These are phyloP conservation scores for Citrullus colocynthis DNA, from an alignment of 306 rosid genomes.

Conservation along the genomic window DNA sequence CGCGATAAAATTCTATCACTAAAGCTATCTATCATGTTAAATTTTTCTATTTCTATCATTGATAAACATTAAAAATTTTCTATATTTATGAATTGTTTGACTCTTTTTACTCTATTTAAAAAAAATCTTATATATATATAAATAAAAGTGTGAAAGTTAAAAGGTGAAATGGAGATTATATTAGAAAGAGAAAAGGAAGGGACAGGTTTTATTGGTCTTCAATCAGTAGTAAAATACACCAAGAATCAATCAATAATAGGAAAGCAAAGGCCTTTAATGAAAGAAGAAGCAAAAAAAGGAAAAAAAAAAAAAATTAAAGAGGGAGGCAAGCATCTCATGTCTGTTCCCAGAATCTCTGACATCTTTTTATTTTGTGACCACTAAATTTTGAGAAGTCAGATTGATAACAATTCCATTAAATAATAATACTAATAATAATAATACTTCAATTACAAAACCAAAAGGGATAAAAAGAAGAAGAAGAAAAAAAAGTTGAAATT, in stretches of 20 bases:
- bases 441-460: background rate
- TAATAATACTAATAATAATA: background rate
- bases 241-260: background rate
- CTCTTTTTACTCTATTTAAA: too few species aligned
- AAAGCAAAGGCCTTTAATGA: background rate
- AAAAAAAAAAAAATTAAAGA: background rate
- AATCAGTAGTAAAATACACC: background rate
- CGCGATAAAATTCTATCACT: too few species aligned
- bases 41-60: too few species aligned
- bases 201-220: slow-evolving; percentile 12
- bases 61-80: too few species aligned
- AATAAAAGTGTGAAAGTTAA: too few species aligned
- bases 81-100: too few species aligned
- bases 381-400: background rate
- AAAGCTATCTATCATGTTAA: too few species aligned
- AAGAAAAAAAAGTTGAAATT: background rate
- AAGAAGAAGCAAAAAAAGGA: background rate
- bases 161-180: background rate
- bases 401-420: background rate
- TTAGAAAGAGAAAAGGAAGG: slow-evolving; percentile 9
- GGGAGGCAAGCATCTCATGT: background rate
- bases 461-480: background rate
- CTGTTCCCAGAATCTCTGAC: background rate
- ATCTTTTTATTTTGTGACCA: background rate
- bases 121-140: too few species aligned